Base-by-base conservation (phyloP, 2,329 filamentous ascomycete species). In the Sclerotinia minor region DNA sequence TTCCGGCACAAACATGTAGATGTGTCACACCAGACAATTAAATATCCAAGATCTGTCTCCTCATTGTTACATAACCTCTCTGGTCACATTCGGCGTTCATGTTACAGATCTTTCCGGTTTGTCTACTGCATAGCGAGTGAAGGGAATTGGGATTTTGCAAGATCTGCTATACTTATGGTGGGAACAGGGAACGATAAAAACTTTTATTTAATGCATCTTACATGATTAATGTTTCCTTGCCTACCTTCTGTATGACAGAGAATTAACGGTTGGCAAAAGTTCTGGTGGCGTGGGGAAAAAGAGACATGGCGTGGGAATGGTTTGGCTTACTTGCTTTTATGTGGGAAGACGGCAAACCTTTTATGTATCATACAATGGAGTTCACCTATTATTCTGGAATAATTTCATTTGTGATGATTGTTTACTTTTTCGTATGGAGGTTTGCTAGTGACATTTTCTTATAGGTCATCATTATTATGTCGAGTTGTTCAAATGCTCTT, bases 51-150 rank as follows among this genome's bases (percentile, higher is more conserved):
- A 66, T 59, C 71, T 38, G 64, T 69, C 70, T 71, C 69, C 69
- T 73, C 73, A 69, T 68, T 76, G 72, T 76, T 75, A 75, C 72
- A 77, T 76, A 76, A 72, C 70, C 71, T 74, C 73, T 73, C 67
- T 67, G 72, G 67, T 70, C 72, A 75, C 69, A 71, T 71, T 71
- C 69, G 76, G 75, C 76, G 75, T 77, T 77, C 53, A 68, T 73
- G 69, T 72, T 69, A 69, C 68, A 73, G 68, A 72, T 75, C 71
- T 71, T 72, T 73, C 65, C 68, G 68, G 69, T 74, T 75, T 73
- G 70, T 76, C 75, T 72, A 74, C 71, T 77, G 76, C 76, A 78
- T 78, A 78, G 75, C 75, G 73, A 77, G 76, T 75, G 75, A 76
- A 61, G 72, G 75, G 67, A 73, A 69, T 70, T 69, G 73, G 71